A percentile compares a stretch with the other conserved stretches of the same genome.
These are phyloP conservation scores for Trichosporon sp. DNA, from an alignment of 1,284 basidiomycete genomes.

Conservation along the genomic window DNA sequence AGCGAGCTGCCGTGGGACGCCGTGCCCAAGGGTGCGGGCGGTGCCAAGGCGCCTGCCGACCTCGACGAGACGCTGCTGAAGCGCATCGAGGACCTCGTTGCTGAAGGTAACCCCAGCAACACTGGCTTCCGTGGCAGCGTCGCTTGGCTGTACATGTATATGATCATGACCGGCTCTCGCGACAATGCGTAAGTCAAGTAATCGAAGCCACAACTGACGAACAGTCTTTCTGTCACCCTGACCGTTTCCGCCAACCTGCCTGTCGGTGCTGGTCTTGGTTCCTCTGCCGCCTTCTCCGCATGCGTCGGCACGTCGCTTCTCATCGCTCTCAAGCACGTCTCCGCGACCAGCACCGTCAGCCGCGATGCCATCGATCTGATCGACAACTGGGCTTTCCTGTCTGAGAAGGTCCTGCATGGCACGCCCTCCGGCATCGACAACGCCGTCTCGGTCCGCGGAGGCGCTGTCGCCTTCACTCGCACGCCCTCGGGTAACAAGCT, in stretches of 20 bases:
- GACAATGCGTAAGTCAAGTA: conserved; percentile 55
- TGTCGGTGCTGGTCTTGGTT: conserved; percentile 97
- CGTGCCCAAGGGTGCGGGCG: conserved; percentile 54
- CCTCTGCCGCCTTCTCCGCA: conserved; percentile 89
- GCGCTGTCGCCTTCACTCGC: conserved; percentile 84
- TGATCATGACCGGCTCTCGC: conserved; percentile 60
- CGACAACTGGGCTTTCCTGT: conserved; percentile 89
- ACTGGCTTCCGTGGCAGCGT: conserved; percentile 62
- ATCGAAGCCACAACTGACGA: background rate
- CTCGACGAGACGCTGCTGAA: conserved; percentile 67
- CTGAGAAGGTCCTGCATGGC: conserved; percentile 95
- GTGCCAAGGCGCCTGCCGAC: conserved; percentile 55
- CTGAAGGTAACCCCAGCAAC: conserved; percentile 28
- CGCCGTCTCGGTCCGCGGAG: conserved; percentile 86
- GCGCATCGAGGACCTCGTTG: conserved; percentile 54
- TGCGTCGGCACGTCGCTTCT: conserved; percentile 79
- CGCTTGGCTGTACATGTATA: conserved; percentile 92
- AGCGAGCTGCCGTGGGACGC: conserved; percentile 79
- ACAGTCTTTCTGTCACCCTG: conserved; percentile 57
- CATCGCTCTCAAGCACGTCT: conserved; percentile 39
- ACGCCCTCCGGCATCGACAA: conserved; percentile 98
- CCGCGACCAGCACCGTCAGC: conserved; percentile 54
- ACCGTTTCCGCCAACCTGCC: conserved; percentile 86
- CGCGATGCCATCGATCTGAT: conserved; percentile 68
- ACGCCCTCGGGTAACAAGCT: conserved; percentile 72